Evolutionary conservation across 2,329 filamentous ascomycete genomes (phyloP), one percentile per base, ranked within the genome.

Genomic region (Trichothecium sympodiale): DNA sequence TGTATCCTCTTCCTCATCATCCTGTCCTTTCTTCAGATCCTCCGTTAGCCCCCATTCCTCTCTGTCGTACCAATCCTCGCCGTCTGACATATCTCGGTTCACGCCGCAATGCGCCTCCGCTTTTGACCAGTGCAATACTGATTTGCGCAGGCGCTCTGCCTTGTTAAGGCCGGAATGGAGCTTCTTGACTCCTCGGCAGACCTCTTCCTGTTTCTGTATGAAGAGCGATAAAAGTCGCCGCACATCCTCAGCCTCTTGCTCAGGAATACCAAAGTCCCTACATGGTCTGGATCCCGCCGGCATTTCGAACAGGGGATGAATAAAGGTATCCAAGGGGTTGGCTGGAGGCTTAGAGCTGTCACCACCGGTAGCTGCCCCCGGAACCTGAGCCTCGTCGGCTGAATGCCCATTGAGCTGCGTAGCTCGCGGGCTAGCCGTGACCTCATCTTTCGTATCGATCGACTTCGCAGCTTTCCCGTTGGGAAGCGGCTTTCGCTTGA

Each of bases 11-110:
- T 91, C 84, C 49, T 89, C 84, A 51, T 83, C 79, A 42, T 87
- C 82, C 48, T 83, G 79, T 0, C 84, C 84, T 60, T 91, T 91
- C 54, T 84, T 80, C 7, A 89, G 60, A 45, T 83, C 79, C 41
- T 83, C 80, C 8, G 74, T 70, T 33, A 91, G 55, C 0, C 73
- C 74, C 83, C 83, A 89, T 59, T 85, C 81, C 36, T 85, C 80
- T 50, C 74, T 74, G 56, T 93, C 85, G 51, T 87, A 88, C 82
- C 83, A 93, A 53, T 93, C 85, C 62, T 93, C 85, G 9, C 83
- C 83, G 52, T 93, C 85, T 34, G 81, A 87, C 78, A 91, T 78
- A 54, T 88, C 83, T 34, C 77, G 57, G 52, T 77, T 75, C 14
- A 63, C 52, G 2, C 77, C 74, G 35, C 65, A 67, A 49, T 89